Conservation (phyloP, 2,329 filamentous ascomycete genomes). For the Ophiostoma novo-ulmi region DNA sequence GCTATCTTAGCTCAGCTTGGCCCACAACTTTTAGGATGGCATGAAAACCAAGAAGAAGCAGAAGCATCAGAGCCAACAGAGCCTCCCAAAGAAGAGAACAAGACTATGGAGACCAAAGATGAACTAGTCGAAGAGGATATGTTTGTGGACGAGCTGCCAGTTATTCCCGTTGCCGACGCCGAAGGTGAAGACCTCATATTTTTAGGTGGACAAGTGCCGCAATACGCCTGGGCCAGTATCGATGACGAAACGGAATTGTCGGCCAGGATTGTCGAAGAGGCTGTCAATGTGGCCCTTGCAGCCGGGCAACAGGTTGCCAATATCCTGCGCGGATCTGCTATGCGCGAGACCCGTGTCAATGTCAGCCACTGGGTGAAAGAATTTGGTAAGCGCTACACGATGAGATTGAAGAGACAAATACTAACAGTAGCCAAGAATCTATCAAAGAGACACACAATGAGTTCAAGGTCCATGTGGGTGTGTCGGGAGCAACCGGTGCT, state of each 20-base stretch:
- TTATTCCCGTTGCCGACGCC: background rate
- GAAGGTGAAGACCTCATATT: background rate
- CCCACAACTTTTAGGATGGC: background rate
- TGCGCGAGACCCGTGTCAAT: background rate
- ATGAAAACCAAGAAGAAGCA: background rate
- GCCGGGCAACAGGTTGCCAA: background rate
- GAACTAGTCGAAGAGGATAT: background rate
- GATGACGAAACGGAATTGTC: background rate
- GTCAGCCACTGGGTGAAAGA: background rate
- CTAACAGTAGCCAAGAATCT: background rate
- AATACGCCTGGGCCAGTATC: constrained; percentile 9
- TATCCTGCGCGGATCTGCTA: background rate
- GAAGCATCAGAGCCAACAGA: background rate
- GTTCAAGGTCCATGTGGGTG: constrained; percentile 19
- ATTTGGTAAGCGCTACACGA: background rate
- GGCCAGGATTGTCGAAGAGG: constrained; percentile 17
- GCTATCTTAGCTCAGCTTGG: background rate
- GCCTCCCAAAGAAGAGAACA: background rate
- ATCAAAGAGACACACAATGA: background rate
- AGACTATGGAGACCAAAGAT: background rate
- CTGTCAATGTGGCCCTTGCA: constrained; percentile 5
- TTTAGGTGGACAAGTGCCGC: background rate
- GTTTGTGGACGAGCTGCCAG: background rate
- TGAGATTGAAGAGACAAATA: background rate
- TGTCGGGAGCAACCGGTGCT: constrained; percentile 21